Evolutionary conservation across 2,329 filamentous ascomycete genomes (phyloP), one percentile per base, ranked within the genome.

Genomic region (Immersiporthe knoxdaviesiana): DNA sequence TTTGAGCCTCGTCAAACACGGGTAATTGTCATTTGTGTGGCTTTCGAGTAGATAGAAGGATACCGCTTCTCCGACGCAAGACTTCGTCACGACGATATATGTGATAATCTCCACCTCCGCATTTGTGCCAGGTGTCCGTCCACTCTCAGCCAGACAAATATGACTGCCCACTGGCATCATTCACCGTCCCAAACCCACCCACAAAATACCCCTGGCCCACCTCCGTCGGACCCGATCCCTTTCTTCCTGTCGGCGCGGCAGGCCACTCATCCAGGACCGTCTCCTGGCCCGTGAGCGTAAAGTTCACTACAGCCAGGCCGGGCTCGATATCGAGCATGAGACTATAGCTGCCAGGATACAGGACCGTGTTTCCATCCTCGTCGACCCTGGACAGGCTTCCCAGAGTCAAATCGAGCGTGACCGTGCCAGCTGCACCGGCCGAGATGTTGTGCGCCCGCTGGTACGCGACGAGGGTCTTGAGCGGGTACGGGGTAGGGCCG

Each of bases 291-390:
- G 79, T 83, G 69, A 87, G 76, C 2, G 78, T 81, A 70, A 88
- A 85, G 30, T 80, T 80, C 58, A 81, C 72, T 47, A 72, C 76
- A 0, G 79, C 77, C 62, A 80, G 73, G 1, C 79, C 78, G 63
- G 81, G 80, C 67, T 80, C 76, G 35, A 69, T 47, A 74, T 87
- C 85, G 11, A 87, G 65, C 63, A 79, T 72, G 14, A 87, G 60
- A 10, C 75, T 79, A 72, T 88, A 89, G 24, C 79, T 79, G 0
- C 85, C 87, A 0, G 85, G 86, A 74, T 85, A 88, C 12, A 88
- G 73, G 18, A 86, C 81, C 62, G 78, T 80, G 70, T 85, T 82
- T 0, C 87, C 87, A 2, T 76, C 77, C 54, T 82, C 79, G 68
- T 87, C 84, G 0, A 82, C 81, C 1, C 87, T 77, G 1, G 83